Percentiles rank a stretch among this genome's conserved stretches.
Conservation (phyloP, 495 filamentous ascomycete species). For the Lasiosphaeriaceae sp. region DNA sequence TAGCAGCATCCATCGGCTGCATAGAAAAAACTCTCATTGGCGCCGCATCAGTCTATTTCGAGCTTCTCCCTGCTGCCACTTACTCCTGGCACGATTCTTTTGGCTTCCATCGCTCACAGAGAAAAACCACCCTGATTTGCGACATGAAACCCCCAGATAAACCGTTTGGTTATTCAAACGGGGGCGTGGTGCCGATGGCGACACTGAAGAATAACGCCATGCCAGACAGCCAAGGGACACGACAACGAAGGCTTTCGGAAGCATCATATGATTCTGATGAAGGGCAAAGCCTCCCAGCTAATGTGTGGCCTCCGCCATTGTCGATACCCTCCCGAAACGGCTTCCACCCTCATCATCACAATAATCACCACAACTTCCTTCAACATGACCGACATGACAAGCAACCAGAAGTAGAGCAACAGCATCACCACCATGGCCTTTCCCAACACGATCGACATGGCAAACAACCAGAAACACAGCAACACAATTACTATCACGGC, state of each 20-base stretch:
- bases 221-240: neutral
- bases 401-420: neutral
- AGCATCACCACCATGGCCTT: no score
- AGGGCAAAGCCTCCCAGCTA: neutral
- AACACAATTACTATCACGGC: no score
- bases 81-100: no score
- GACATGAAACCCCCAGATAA: neutral
- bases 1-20: no score
- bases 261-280: neutral
- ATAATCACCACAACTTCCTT: neutral
- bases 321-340: neutral
- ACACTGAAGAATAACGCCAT: neutral
- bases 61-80: no score
- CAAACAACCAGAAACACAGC: no score
- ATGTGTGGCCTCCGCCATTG: neutral
- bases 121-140: neutral
- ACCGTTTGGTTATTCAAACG: neutral
- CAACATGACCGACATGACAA: neutral
- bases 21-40: no score
- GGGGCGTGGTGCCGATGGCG: neutral
- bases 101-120: neutral
- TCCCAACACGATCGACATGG: no score
- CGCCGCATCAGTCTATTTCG: no score
- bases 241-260: neutral
- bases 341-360: neutral